Evolutionary conservation across 2,329 filamentous ascomycete species (phyloP).

Genomic region (Colletotrichum lindemuthianum): DNA sequence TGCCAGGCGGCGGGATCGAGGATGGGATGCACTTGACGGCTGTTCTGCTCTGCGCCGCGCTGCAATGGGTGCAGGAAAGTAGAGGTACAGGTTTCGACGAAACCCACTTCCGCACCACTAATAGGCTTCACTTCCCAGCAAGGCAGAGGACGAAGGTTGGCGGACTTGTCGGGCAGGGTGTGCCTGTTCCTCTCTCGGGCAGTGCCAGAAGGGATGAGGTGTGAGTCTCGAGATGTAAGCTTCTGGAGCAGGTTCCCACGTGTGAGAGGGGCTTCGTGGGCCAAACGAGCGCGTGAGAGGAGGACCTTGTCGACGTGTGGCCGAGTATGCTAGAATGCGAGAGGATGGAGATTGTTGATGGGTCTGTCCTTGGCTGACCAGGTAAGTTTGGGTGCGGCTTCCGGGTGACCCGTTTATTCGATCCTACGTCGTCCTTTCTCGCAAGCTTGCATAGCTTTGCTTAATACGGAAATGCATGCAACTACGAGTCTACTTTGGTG

Average conservation of each 20-base stretch:
- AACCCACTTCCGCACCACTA: slow-evolving; percentile 28
- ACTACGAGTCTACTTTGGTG: background rate
- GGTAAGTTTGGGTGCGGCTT: slow-evolving; percentile 28
- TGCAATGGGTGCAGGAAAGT: slow-evolving; percentile 22
- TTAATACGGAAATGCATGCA: slow-evolving; percentile 6
- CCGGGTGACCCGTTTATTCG: slow-evolving; percentile 18
- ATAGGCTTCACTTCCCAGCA: slow-evolving; percentile 28
- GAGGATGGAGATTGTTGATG: slow-evolving; percentile 8
- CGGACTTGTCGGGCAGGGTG: slow-evolving; percentile 3
- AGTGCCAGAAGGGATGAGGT: slow-evolving; percentile 14
- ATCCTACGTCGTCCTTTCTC: slow-evolving; percentile 22
- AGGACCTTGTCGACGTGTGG: background rate
- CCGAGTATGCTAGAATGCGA: background rate
- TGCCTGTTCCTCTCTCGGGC: background rate
- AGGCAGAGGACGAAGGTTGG: background rate
- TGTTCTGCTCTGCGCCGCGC: no score
- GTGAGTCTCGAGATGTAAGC: slow-evolving; percentile 25
- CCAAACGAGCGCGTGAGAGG: slow-evolving; percentile 16
- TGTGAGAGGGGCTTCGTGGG: slow-evolving; percentile 13
- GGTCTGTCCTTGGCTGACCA: background rate
- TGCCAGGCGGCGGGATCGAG: slow-evolving; percentile 10
- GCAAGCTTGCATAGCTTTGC: background rate
- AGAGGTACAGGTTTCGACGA: slow-evolving; percentile 23
- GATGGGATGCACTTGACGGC: no score
- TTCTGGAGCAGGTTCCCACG: slow-evolving; percentile 29